Conservation (phyloP, 805 yeast species). For the Sugiyamaella marilandica region DNA sequence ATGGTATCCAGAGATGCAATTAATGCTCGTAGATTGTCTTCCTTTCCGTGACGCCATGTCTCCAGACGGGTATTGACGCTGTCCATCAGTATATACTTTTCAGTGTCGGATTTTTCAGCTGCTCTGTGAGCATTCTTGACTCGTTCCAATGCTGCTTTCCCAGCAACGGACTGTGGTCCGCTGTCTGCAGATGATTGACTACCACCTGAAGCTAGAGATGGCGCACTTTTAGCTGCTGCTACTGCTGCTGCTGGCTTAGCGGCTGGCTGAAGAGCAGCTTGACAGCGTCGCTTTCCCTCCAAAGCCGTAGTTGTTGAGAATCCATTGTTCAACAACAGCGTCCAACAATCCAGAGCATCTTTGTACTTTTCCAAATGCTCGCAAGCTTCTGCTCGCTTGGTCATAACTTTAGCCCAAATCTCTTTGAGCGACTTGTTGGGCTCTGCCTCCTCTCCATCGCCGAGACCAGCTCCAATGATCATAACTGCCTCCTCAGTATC, state of each 20-base stretch:
- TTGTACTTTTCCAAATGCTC: slow-evolving; percentile 72
- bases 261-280: slow-evolving; percentile 45
- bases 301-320: slow-evolving; percentile 55
- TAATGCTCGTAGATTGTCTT: slow-evolving; percentile 73
- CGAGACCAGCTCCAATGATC: slow-evolving; percentile 36
- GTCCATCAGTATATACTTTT: slow-evolving; percentile 61
- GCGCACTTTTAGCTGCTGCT: background rate
- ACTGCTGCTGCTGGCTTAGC: slow-evolving; percentile 21
- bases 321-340: slow-evolving; percentile 61
- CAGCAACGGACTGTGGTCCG: slow-evolving; percentile 29
- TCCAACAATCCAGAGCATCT: slow-evolving; percentile 60
- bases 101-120: slow-evolving; percentile 48
- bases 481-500: slow-evolving; percentile 46
- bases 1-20: slow-evolving; percentile 63
- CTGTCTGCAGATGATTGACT: slow-evolving; percentile 29
- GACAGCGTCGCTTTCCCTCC: slow-evolving; percentile 82
- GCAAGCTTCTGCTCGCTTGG: slow-evolving; percentile 74
- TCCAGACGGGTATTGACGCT: slow-evolving; percentile 49
- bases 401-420: slow-evolving; percentile 67
- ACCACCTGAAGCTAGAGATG: slow-evolving; percentile 18
- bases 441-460: slow-evolving; percentile 41
- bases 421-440: slow-evolving; percentile 53
- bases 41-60: slow-evolving; percentile 70
- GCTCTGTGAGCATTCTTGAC: slow-evolving; percentile 45
- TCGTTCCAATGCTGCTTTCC: slow-evolving; percentile 46